Base-by-base conservation (phyloP, 2,329 filamentous ascomycete species). In the Nigrograna mackinnonii region DNA sequence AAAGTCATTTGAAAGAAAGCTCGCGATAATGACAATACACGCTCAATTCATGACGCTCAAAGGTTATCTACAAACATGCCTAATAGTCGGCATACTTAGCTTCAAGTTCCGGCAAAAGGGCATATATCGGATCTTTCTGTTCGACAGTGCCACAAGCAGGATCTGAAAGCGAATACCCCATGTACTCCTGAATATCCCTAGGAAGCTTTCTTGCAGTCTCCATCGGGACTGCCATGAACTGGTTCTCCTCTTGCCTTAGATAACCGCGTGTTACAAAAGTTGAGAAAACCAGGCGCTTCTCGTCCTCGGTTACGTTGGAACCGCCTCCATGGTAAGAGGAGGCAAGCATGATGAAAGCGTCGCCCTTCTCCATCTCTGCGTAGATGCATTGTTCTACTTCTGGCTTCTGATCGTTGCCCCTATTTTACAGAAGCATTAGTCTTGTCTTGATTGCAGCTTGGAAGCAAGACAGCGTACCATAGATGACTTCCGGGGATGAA, bases 291-390 rank as follows among this genome's bases (percentile, higher is more conserved):
- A 48, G 58, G 12, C 64, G 58, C 6, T 57, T 36, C 13, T 41
- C 44, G n/a, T 44, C 51, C 0, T 52, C 53, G 1, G 41, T 22
- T 2, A 50, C 48, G 41, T 66, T 67, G 21, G 64, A 57, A 2
- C 58, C 65, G 13, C 58, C 66, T 4, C 65, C 66, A 32, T 69
- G 66, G 19, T 59, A 68, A 14, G 48, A 53, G 4, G 60, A 54
- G 2, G 55, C 62, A 2, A 68, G 57, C 41, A 70, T 68, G 16
- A 70, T 58, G n/a, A 70, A 44, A 2, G 66, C 67, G 1, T 60
- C 62, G 2, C 67, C 67, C 7, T 63, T 53, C 14, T 58, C 46
- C 65, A 70, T 70, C 43, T 70, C 67, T 68, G 40, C 5, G 6
- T 2, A 5, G 9, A 6, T 7, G n/a, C 2, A 37, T 33, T 37